phyloP scores from a whole-genome alignment of 192 early-diverging fungal species.

The Backusella circina region DNA sequence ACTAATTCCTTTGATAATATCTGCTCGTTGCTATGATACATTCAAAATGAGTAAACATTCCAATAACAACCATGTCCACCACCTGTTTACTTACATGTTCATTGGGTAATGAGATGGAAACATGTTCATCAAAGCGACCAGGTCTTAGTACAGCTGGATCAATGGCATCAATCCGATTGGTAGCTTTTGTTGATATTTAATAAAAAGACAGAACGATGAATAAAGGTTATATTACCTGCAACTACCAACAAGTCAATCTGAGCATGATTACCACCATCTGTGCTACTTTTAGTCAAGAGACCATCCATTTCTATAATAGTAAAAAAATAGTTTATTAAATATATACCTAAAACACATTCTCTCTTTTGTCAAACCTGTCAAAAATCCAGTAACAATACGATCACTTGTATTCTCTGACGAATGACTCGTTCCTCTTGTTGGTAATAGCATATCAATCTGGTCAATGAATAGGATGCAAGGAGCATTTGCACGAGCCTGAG shows the following conservation, averaged over 20 bases:
- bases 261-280: slow-evolving; percentile 14
- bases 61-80: too few relatives aligned
- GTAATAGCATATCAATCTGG: slow-evolving; percentile 84
- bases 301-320: slow-evolving; percentile 69
- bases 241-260: slow-evolving; percentile 63
- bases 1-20: slow-evolving; percentile 56
- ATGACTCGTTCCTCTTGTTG: slow-evolving; percentile 60
- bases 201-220: not conserved
- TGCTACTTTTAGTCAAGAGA: slow-evolving; percentile 41
- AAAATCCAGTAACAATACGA: slow-evolving; percentile 84
- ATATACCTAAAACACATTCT: not conserved
- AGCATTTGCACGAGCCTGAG: slow-evolving; percentile 72
- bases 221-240: slow-evolving; percentile 46
- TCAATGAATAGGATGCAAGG: slow-evolving; percentile 94
- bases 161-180: slow-evolving; percentile 67
- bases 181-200: slow-evolving; percentile 48
- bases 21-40: slow-evolving; percentile 44
- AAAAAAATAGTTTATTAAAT: not conserved
- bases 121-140: slow-evolving; percentile 78
- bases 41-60: not conserved
- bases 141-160: slow-evolving; percentile 83
- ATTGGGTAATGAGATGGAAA: slow-evolving; percentile 62
- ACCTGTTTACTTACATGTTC: slow-evolving; percentile 31
- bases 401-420: slow-evolving; percentile 82
- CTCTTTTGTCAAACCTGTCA: slow-evolving; percentile 53